Percentiles rank a stretch among this genome's conserved stretches.
phyloP scores from a whole-genome alignment of 345 rosid species.

The Eucalyptus guilfoylei region DNA sequence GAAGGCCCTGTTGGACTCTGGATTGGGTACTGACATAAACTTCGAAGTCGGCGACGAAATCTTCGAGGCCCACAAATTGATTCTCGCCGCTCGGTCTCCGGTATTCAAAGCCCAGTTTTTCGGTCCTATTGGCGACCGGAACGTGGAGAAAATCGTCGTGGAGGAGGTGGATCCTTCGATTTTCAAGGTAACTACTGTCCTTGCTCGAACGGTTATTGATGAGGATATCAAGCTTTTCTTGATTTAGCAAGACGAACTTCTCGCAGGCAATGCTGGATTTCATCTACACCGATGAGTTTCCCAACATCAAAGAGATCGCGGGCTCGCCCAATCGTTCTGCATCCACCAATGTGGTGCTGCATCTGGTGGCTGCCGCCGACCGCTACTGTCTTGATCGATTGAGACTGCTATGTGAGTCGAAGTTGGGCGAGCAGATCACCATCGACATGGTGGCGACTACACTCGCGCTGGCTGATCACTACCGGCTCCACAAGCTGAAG shows the following conservation, averaged over 20 bases:
- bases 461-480: conserved; percentile 76
- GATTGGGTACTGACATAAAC: conserved; percentile 61
- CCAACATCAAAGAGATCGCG: conserved; percentile 58
- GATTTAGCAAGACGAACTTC: background rate
- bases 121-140: conserved; percentile 73
- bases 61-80: conserved; percentile 74
- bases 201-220: background rate
- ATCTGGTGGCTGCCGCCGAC: conserved; percentile 79
- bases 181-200: conserved; percentile 51
- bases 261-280: conserved; percentile 12
- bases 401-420: conserved; percentile 53
- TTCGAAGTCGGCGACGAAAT: conserved; percentile 73
- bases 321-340: conserved; percentile 54
- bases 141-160: conserved; percentile 36
- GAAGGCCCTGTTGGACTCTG: conserved; percentile 62
- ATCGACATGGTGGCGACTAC: conserved; percentile 73
- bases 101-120: conserved; percentile 92
- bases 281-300: conserved; percentile 71
- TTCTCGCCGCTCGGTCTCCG: conserved; percentile 90
- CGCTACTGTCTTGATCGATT: conserved; percentile 68
- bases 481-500: conserved; percentile 64
- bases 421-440: conserved; percentile 59
- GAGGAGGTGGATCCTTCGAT: conserved; percentile 75
- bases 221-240: background rate
- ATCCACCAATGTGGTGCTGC: conserved; percentile 63